Evolutionary conservation across 1,284 basidiomycete species (phyloP), one percentile per base, ranked within the genome.

Genomic region (Heterobasidion irregulare): DNA sequence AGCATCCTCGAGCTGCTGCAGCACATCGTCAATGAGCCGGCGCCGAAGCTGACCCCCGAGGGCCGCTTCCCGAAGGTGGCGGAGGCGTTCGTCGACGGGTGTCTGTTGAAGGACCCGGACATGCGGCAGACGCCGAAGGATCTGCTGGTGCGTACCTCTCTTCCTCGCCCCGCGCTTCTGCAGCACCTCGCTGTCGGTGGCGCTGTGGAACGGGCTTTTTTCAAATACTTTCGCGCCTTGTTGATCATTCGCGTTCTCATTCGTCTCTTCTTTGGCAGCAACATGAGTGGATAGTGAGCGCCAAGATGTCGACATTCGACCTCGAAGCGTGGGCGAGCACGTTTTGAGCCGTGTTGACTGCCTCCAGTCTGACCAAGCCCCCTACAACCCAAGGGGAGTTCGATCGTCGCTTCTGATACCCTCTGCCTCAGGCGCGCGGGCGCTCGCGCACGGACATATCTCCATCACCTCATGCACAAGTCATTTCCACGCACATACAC

Each of bases 11-110:
- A 99, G 72, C 72, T 99, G 41, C 77, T 99, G 65, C 96, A 99
- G 66, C 94, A 98, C 66, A 98, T 99, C 64, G 97, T 99, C 57
- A 94, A 96, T 64, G 94, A 98, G 70, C 92, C 94, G 16, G 92
- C 94, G 34, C 94, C 94, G 34, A 75, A 82, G 62, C 71, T 98
- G 55, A 82, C 82, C 13, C 78, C 83, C 0, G 80, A 84, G 52
- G 83, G 83, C 34, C 77, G 84, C 61, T 93, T 88, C 73, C 83
- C 83, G 6, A 70, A 68, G 53, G 77, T 83, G 63, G 89, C 91
- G 2, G 84, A 87, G 55, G 77, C 78, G 49, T 94, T 95, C 58
- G 83, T 94, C 45, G 87, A 94, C 65, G 82, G 80, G 34, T 96
- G 92, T 71, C 70, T 97, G 67, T 65, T 84, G 65, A 97, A 97